Percentiles rank a stretch among this genome's conserved stretches.
These are phyloP conservation scores for Talaromyces sp. DNA, from an alignment of 2,329 filamentous ascomycete genomes.

Conservation along the genomic window DNA sequence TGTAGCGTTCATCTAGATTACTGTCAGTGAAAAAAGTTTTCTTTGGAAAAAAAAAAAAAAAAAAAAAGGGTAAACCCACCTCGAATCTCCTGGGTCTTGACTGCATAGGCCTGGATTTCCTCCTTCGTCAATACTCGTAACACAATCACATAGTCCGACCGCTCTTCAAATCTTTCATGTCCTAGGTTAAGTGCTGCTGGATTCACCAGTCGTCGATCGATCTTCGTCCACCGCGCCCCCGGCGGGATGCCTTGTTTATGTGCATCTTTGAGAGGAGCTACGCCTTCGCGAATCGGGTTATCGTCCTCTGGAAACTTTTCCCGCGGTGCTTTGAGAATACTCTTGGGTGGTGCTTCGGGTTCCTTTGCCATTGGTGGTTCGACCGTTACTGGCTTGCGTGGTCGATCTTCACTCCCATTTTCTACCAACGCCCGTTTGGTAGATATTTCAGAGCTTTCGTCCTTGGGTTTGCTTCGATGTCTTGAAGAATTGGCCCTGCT, in stretches of 20 bases:
- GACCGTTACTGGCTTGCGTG: constrained; percentile 23
- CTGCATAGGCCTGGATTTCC: constrained; percentile 83
- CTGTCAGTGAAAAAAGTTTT: background rate
- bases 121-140: constrained; percentile 80
- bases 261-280: constrained; percentile 88
- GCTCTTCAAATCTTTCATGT: constrained; percentile 87
- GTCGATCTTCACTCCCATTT: constrained; percentile 16
- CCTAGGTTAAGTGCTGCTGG: constrained; percentile 78
- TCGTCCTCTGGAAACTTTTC: constrained; percentile 81
- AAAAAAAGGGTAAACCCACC: constrained; percentile 47
- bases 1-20: constrained; percentile 31
- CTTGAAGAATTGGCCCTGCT: constrained; percentile 11
- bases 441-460: constrained; percentile 12
- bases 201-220: constrained; percentile 82
- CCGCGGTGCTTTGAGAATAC: constrained; percentile 80
- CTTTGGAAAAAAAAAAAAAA: background rate
- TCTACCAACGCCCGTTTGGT: constrained; percentile 17
- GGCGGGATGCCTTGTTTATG: constrained; percentile 67
- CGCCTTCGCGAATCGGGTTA: constrained; percentile 79
- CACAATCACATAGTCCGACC: constrained; percentile 92
- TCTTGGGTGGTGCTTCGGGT: constrained; percentile 64
- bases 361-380: constrained; percentile 42
- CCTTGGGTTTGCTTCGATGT: constrained; percentile 12
- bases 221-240: constrained; percentile 88
- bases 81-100: constrained; percentile 75